Conservation (phyloP, 1,284 basidiomycete genomes). For the Agroathelia rolfsii region DNA sequence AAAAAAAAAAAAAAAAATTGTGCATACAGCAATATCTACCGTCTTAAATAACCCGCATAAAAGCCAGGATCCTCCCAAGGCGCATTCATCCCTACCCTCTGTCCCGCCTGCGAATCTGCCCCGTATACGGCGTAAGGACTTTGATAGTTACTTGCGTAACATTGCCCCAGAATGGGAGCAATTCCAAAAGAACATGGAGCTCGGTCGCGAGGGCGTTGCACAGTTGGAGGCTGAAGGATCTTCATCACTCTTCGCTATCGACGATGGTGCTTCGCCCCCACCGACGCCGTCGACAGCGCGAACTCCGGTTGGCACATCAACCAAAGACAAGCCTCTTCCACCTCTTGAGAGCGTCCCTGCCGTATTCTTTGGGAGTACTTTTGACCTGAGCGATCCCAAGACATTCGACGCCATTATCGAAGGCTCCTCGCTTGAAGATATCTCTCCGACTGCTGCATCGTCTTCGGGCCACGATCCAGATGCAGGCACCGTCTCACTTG, state of each 20-base stretch:
- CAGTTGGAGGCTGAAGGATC: slow-evolving; percentile 27
- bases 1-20: too few species aligned
- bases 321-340: slow-evolving; percentile 38
- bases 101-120: slow-evolving; percentile 65
- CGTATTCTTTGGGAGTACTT: slow-evolving; percentile 71
- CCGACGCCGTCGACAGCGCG: slow-evolving; percentile 20
- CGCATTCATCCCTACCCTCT: slow-evolving; percentile 69
- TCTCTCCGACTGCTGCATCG: slow-evolving; percentile 5
- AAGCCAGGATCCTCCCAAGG: slow-evolving; percentile 75
- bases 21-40: slow-evolving; percentile 51
- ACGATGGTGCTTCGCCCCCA: slow-evolving; percentile 13
- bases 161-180: slow-evolving; percentile 72
- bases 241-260: slow-evolving; percentile 20
- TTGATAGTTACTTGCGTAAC: slow-evolving; percentile 71
- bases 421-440: slow-evolving; percentile 25
- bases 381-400: slow-evolving; percentile 79
- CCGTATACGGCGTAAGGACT: slow-evolving; percentile 74
- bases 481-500: slow-evolving; percentile 59
- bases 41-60: slow-evolving; percentile 82
- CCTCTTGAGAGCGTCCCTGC: slow-evolving; percentile 71
- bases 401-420: slow-evolving; percentile 82
- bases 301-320: slow-evolving; percentile 23
- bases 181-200: slow-evolving; percentile 43
- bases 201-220: slow-evolving; percentile 35
- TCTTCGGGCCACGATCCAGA: slow-evolving; percentile 16